Evolutionary conservation across 331 rosid species (phyloP).

Genomic region (Arachis monticola): DNA sequence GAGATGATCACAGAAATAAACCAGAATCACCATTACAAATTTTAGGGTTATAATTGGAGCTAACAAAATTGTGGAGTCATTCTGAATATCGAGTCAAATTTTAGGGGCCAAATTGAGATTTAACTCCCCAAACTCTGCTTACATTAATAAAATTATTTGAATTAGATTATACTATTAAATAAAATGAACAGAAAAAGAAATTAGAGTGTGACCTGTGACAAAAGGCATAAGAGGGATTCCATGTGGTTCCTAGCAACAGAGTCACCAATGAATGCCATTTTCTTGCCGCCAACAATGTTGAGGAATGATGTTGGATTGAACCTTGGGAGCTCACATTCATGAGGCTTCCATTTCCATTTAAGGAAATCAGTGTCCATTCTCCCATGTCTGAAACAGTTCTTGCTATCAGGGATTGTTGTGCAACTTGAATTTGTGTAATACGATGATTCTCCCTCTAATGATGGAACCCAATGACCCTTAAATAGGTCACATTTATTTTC

Average conservation of each 20-base stretch:
- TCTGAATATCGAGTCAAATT: no score
- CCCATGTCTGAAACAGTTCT: slow-evolving; percentile 83
- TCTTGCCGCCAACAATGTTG: slow-evolving; percentile 65
- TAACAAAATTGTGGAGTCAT: no score
- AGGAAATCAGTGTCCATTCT: slow-evolving; percentile 69
- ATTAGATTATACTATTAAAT: no score
- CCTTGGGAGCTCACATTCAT: slow-evolving; percentile 65
- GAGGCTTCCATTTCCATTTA: slow-evolving; percentile 91
- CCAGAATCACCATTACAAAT: no score
- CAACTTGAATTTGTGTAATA: slow-evolving; percentile 80
- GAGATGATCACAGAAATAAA: no score
- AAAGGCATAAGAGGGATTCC: slow-evolving; percentile 80
- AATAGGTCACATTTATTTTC: slow-evolving; percentile 62
- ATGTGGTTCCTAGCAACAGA: slow-evolving; percentile 86
- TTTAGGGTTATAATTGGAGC: no score
- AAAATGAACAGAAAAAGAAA: no score
- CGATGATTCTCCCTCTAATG: slow-evolving; percentile 37
- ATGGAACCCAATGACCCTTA: slow-evolving; percentile 75
- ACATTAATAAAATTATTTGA: no score
- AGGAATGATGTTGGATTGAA: slow-evolving; percentile 64
- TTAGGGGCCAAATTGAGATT: no score
- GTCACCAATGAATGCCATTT: slow-evolving; percentile 83
- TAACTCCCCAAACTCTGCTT: no score
- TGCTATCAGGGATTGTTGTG: slow-evolving; percentile 66
- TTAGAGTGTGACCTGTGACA: slow-evolving; percentile 70